Base-by-base conservation (phyloP, 2,329 filamentous ascomycete genomes). In the Talaromyces rugulosus region DNA sequence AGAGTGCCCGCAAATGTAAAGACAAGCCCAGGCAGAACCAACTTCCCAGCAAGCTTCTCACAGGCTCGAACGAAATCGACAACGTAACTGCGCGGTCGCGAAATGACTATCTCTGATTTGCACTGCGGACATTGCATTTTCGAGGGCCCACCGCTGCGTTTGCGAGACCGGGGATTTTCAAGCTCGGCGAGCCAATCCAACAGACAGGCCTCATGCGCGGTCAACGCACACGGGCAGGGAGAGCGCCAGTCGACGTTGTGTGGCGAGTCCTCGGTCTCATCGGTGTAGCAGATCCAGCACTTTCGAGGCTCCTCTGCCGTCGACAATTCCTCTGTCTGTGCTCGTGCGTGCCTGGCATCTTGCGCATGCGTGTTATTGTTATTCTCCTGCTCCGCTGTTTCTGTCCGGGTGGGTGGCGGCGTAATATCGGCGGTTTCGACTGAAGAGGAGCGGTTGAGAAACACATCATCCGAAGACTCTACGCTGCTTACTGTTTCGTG, bases 181-280 rank as follows among this genome's bases (percentile, higher is more conserved):
- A 92, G 86, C 72, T 96, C 92, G n/a, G 91, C 89, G 18, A 98
- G 89, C 93, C 93, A 99, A 70, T 92, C 89, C 44, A 98, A 82
- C 66, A 98, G 83, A 73, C 93, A 96, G 63, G 87, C 85, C 74
- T 98, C 92, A 74, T 99, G 95, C 1, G 93, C 95, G 61, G 91
- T 90, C 44, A 99, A 82, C 12, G 91, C 92, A 77, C 95, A 99
- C 0, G 89, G 89, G 73, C 95, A 99, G 1, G 95, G 93, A 60
- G 89, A 90, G 52, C 91, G 87, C 94, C 95, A 99, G 67, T 83
- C 81, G 1, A 82, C 81, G 30, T 83, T 83, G 12, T 82, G 80
- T 8, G 83, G 83, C 27, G 74, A 75, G 62, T 89, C 86, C 69
- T 89, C 87, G 6, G 82, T 86, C 67, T 87, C 83, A 63, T 88